Base-by-base conservation (phyloP, 108 stramenopile species). In the Fistulifera pelliculosa region DNA sequence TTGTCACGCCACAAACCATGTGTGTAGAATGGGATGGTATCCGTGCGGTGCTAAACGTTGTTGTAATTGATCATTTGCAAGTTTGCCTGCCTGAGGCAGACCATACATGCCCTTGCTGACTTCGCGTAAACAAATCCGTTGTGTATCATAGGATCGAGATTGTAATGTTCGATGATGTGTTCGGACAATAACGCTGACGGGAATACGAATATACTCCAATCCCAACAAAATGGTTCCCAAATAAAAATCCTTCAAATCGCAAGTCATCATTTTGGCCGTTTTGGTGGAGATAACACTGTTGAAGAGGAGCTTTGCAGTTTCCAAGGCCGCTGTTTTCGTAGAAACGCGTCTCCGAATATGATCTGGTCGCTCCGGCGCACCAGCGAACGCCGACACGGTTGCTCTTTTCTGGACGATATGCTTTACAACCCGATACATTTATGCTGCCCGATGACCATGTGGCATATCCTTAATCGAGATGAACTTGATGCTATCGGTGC, bases 1-100 rank as follows among this genome's bases (percentile, higher is more conserved):
- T 44, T 60, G 60, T 83, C 72, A 21, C 54, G 59, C 69, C 47
- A 74, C 22, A 70, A 63, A 23, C 75, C 74, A 25, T 58, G 71
- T 42, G 66, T 62, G 54, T n/a, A 14, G 13, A 10, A 19, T 8
- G 12, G 17, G 59, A 47, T n/a, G 10, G 28, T 60, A 67, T 4
- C 52, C 66, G 13, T 38, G 22, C 19, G 26, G 19, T 27, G 15
- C 41, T 10, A 67, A 27, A 15, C 24, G 27, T 28, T 52, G 18
- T 10, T 4, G 24, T 23, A 67, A 52, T 16, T 22, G 26, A 65
- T 47, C 44, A 39, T 63, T 66, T 16, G 69, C 21, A 0, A 38
- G n/a, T 1, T 47, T 25, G 0, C 35, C 31, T 1, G 60, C 50
- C 13, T 50, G 52, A 17, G 63, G 31, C 1, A 53, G 40, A 11